Evolutionary conservation across 192 early-diverging fungal species (phyloP), one percentile per base, ranked within the genome.

Genomic region (Thamnidium elegans): DNA sequence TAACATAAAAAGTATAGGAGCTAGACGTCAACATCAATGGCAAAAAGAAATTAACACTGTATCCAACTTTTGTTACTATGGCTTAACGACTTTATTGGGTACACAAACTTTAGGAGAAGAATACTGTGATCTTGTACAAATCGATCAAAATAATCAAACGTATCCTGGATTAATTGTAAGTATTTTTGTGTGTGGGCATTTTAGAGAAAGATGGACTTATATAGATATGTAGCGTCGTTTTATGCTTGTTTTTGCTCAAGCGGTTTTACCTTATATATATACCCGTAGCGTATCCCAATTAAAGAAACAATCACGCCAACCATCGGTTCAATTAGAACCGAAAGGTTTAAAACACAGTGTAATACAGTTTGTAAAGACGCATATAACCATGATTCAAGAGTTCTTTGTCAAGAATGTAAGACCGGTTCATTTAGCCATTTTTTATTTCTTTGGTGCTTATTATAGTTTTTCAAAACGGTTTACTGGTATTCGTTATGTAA

Each of bases 61-160:
- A 15, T 81, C 90, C 19, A 79, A 88, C 69, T 55, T 87, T 20
- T 62, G 86, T 26, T 97, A 97, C 72, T 87, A 90, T 55, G 84
- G 80, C 0, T 74, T 91, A 44, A 93, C 93, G 5, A 90, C 89
- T 0, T 73, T 81, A 15, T 71, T 80, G n/a, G 89, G 94, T 3
- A 85, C 84, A 15, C 93, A 91, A 65, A 97, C 96, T 0, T 71
- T 98, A 39, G 96, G 96, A 47, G 94, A 98, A 72, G 96, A 98
- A 69, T 97, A 96, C 73, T 95, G 93, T 63, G 93, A 92, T 62
- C 91, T 97, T 54, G 66, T 93, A 65, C 93, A 89, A 56, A 76
- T 87, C 50, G 78, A 72, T 20, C 70, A 74, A 14, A 70, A 65
- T 1, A 61, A 69, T 15, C 63, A 70, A 2, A 78, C 81, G n/a